Base-by-base conservation (phyloP, 352 stramenopile species). In the Globisporangium ultimum region DNA sequence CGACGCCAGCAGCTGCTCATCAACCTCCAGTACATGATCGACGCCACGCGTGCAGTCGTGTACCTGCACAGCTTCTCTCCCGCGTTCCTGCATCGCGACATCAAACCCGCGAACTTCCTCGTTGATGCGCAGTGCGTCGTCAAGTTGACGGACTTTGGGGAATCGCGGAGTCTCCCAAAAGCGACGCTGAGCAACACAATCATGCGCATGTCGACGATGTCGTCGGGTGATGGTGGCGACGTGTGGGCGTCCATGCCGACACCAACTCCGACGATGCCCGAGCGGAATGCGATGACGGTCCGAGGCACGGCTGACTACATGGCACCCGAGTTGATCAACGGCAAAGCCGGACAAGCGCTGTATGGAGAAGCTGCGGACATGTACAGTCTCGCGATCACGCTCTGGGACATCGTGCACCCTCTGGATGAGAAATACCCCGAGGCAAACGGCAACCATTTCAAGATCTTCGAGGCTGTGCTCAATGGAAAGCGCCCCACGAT, bases 221-320 rank as follows among this genome's bases (percentile, higher is more conserved):
- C 24, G 24, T 32, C 24, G 24, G 24, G 24, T 32, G 24, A 2
- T 32, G 24, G 24, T 13, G 48, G 38, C 18, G 50, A 63, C 6
- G 47, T 51, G 14, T 65, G 54, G 54, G 50, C 38, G 6, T 62
- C 47, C 12, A 51, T 61, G 21, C 45, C 46, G 11, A 36, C 48
- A 3, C 17, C 50, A 8, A 36, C 36, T 7, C 21, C 56, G 7
- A 32, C 8, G 38, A 28, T 59, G 2, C 28, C 46, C 2, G 36
- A 20, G 38, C 48, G 24, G 3, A 61, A 63, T 20, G 60, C 50
- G 18, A 89, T 93, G 84, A 91, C 84, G 17, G 78, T 93, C n/a
- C 69, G 71, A 14, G 79, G 84, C n/a, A 91, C 78, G 6, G 75
- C 72, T 20, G 84, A 93, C 49, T 93, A 91, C 66, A 93, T 93